These are phyloP conservation scores for Podaxis sp. DNA, from an alignment of 768 basidiomycete species.

Conservation along the genomic window DNA sequence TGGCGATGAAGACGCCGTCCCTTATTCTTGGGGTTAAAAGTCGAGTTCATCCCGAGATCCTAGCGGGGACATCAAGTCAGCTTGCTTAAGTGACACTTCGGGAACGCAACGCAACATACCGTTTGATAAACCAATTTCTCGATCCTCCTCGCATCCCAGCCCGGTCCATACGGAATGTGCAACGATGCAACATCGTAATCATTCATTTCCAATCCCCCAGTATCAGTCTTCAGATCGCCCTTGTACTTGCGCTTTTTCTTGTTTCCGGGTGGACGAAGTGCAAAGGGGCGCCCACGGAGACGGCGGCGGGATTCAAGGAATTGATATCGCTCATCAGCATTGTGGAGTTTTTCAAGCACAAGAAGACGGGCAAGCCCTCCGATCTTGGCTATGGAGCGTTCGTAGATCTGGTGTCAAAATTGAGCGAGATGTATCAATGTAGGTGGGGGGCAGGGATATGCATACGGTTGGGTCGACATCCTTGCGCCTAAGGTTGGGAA, in stretches of 20 bases:
- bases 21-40: constrained; percentile 63
- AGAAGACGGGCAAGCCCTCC: constrained; percentile 59
- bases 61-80: constrained; percentile 12
- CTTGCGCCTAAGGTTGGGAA: constrained; percentile 43
- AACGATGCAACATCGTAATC: constrained; percentile 51
- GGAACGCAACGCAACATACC: constrained; percentile 25
- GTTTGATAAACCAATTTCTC: constrained; percentile 56
- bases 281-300: constrained; percentile 45
- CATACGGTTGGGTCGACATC: constrained; percentile 58
- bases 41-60: constrained; percentile 60
- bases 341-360: constrained; percentile 54
- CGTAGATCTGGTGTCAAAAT: constrained; percentile 41
- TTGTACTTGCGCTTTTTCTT: constrained; percentile 39
- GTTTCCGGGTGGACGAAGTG: constrained; percentile 21
- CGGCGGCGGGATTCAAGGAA: constrained; percentile 45
- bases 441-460: neutral
- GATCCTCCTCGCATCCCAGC: constrained; percentile 52
- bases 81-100: neutral
- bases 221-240: constrained; percentile 50
- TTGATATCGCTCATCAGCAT: constrained; percentile 35
- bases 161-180: constrained; percentile 60
- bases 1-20: constrained; percentile 56
- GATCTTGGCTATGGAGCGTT: constrained; percentile 51
- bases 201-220: constrained; percentile 48
- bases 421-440: neutral